Evolutionary conservation across 2,329 filamentous ascomycete species (phyloP).

Genomic region (Fusarium newnesense): DNA sequence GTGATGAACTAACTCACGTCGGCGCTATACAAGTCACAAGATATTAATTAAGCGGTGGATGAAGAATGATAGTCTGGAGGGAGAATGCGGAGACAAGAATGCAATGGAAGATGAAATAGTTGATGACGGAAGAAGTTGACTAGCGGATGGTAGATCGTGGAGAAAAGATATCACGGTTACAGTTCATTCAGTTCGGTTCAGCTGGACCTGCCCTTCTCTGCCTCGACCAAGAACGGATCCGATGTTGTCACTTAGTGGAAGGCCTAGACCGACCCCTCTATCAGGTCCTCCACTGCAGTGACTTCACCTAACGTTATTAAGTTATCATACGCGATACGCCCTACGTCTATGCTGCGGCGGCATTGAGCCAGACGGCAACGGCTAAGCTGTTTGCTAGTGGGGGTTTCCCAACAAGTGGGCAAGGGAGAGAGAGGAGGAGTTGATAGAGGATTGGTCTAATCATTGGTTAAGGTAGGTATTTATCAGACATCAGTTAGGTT

Average conservation of each 20-base stretch:
- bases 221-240: constrained; percentile 2
- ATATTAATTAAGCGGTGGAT: constrained; percentile 7
- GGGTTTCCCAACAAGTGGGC: constrained; percentile 8
- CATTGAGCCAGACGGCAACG: constrained; percentile 11
- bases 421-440: not conserved
- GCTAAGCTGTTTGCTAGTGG: constrained; percentile 27
- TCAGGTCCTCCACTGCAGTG: not conserved
- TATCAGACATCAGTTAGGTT: too few relatives aligned
- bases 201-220: constrained; percentile 1
- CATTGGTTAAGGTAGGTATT: too few relatives aligned
- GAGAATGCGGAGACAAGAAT: not conserved
- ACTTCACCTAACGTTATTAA: not conserved
- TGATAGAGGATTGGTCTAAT: not conserved
- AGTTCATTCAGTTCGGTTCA: not conserved
- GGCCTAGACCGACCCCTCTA: constrained; percentile 13
- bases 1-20: constrained; percentile 10
- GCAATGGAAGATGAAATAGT: not conserved
- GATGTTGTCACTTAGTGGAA: constrained; percentile 21
- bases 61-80: not conserved
- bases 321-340: not conserved
- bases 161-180: constrained; percentile 10
- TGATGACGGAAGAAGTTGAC: constrained; percentile 1
- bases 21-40: constrained; percentile 10
- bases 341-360: constrained; percentile 16
- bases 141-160: not conserved